These are phyloP conservation scores for Crithidia fasciculata DNA, from an alignment of 208 protist species.

Conservation along the genomic window DNA sequence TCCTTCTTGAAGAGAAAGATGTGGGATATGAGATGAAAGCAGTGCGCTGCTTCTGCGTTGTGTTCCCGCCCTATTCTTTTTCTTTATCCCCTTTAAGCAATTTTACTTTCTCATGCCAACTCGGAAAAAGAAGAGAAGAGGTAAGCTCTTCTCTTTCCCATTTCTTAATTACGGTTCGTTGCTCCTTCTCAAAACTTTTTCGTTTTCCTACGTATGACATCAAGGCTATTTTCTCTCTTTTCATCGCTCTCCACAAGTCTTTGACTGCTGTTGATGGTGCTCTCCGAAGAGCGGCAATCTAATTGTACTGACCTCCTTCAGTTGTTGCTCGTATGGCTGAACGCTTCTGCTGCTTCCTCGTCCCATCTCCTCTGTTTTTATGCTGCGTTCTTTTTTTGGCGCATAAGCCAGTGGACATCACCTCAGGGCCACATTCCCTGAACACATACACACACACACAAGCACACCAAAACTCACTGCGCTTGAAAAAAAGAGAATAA, in stretches of 20 bases:
- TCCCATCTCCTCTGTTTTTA: not conserved
- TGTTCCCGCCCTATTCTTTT: slow-evolving; percentile 1
- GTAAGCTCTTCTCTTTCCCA: no score
- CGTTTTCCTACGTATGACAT: not conserved
- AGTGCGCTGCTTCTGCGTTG: no score
- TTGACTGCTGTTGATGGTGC: no score
- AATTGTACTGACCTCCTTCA: no score
- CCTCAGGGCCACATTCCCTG: not conserved
- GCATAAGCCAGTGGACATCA: not conserved
- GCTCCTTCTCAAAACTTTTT: no score
- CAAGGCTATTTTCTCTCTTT: slow-evolving; percentile 12
- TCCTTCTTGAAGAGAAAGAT: not conserved
- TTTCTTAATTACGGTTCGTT: no score
- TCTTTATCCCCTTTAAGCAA: not conserved
- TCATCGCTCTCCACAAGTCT: not conserved
- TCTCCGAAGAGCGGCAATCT: no score
- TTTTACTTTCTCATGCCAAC: slow-evolving; percentile 1
- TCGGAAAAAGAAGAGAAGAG: no score
- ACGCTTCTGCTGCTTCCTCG: not conserved
- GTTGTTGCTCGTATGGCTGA: no score
- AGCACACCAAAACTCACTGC: not conserved
- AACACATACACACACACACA: not conserved
- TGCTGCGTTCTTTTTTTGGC: not conserved
- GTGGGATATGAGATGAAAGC: not conserved
- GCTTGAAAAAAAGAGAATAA: not conserved